Percentiles rank a stretch among this genome's conserved stretches.
Evolutionary conservation across 1,139 yeast genomes (phyloP).

Genomic region (Hyphopichia pseudoburtonii): DNA sequence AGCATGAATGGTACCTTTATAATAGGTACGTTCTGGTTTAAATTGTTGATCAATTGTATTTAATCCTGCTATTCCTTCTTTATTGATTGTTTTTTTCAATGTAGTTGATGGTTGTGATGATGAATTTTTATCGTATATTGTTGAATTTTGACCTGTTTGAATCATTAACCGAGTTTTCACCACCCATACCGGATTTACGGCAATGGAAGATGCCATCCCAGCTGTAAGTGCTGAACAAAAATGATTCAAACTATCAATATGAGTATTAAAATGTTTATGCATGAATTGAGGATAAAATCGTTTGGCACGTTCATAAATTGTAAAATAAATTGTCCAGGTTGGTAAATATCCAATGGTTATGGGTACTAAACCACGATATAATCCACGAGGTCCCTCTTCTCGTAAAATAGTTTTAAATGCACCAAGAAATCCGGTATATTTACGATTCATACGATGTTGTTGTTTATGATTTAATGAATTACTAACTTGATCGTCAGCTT

Average conservation of each 20-base stretch:
- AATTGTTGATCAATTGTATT: background rate
- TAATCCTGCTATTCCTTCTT: background rate
- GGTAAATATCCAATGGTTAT: slow-evolving; percentile 93
- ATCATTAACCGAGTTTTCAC: slow-evolving; percentile 92
- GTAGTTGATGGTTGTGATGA: no score
- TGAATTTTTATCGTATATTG: slow-evolving; percentile 29
- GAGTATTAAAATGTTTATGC: slow-evolving; percentile 25
- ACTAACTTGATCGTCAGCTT: background rate
- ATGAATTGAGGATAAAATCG: slow-evolving; percentile 30
- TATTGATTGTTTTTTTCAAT: slow-evolving; percentile 2
- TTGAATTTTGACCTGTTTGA: slow-evolving; percentile 58
- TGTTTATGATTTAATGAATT: background rate
- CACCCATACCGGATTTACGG: slow-evolving; percentile 97
- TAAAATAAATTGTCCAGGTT: slow-evolving; percentile 95
- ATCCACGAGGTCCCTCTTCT: slow-evolving; percentile 81
- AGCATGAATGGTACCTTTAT: slow-evolving; percentile 82
- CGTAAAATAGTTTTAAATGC: slow-evolving; percentile 62
- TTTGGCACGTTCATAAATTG: slow-evolving; percentile 83
- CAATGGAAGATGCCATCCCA: slow-evolving; percentile 82
- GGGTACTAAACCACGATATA: slow-evolving; percentile 89
- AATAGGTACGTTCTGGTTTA: slow-evolving; percentile 35
- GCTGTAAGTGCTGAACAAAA: slow-evolving; percentile 85
- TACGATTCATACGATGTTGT: slow-evolving; percentile 13
- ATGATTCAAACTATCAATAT: slow-evolving; percentile 57
- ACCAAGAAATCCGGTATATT: slow-evolving; percentile 57